phyloP scores from a whole-genome alignment of 176 grass and related monocot genomes.

The Oryza coarctata region DNA sequence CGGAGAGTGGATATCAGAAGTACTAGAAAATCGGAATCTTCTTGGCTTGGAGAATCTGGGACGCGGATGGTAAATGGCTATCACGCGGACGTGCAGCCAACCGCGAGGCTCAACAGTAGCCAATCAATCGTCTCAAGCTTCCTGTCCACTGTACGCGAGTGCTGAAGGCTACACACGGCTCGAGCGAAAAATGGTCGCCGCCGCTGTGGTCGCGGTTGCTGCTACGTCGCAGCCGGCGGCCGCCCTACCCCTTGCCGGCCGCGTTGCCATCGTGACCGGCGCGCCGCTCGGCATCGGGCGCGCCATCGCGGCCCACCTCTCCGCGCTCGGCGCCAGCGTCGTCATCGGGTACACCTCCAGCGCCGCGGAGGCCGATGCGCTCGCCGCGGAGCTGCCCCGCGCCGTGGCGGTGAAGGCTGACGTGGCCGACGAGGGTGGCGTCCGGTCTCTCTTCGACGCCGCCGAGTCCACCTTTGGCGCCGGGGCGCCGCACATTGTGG shows the following conservation, averaged over 20 bases:
- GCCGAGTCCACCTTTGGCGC: conserved; percentile 33
- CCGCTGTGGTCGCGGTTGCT: no score
- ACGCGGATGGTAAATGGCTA: background rate
- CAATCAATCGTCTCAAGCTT: background rate
- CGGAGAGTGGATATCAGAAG: no score
- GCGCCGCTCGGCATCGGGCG: conserved; percentile 49
- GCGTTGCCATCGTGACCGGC: conserved; percentile 64
- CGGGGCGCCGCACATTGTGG: conserved; percentile 51
- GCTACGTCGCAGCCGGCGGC: background rate
- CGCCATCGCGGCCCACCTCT: conserved; percentile 55
- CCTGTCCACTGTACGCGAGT: background rate
- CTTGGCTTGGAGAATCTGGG: background rate
- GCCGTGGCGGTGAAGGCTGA: conserved; percentile 34
- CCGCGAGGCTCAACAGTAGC: background rate
- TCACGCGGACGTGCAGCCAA: background rate
- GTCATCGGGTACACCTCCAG: conserved; percentile 54
- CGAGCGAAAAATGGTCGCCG: background rate
- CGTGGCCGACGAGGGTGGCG: conserved; percentile 39
- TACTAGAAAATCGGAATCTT: no score
- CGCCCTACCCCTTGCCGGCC: conserved; percentile 38
- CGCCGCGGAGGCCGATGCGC: conserved; percentile 17
- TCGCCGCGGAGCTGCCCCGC: conserved; percentile 31
- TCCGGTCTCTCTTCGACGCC: conserved; percentile 52
- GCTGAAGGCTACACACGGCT: background rate
- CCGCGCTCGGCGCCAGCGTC: conserved; percentile 63